Evolutionary conservation across 2,329 filamentous ascomycete species (phyloP).

Genomic region (Cyanodermella asteris): DNA sequence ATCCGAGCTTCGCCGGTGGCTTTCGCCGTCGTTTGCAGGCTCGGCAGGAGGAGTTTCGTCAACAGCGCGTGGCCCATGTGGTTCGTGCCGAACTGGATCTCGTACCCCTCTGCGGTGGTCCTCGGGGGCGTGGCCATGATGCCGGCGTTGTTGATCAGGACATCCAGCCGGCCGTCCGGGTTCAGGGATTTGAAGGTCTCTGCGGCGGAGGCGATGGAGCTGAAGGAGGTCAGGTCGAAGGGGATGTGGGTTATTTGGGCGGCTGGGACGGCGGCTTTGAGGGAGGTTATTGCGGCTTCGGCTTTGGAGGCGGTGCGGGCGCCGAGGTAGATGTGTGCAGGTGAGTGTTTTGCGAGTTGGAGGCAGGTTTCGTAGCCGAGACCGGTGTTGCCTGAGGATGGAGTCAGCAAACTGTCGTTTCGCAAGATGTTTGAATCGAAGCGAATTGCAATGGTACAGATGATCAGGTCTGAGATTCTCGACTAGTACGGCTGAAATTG

Average conservation of each 20-base stretch:
- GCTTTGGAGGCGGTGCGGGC: conserved; percentile 25
- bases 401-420: no score
- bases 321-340: conserved; percentile 32
- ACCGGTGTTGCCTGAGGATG: conserved; percentile 19
- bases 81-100: conserved; percentile 29
- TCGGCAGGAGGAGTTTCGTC: conserved; percentile 23
- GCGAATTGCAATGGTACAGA: no score
- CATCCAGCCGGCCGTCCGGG: conserved; percentile 22
- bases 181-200: conserved; percentile 17
- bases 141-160: conserved; percentile 25
- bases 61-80: conserved; percentile 29
- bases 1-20: conserved; percentile 22
- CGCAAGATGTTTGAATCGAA: no score
- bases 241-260: conserved; percentile 17
- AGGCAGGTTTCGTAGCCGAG: conserved; percentile 25
- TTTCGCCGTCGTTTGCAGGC: conserved; percentile 19
- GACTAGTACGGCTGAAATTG: no score
- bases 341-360: conserved; percentile 27
- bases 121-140: conserved; percentile 18
- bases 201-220: conserved; percentile 13
- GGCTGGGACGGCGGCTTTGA: conserved; percentile 13
- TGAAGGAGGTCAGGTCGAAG: conserved; percentile 16
- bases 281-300: conserved; percentile 21
- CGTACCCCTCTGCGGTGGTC: conserved; percentile 25
- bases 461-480: no score